Conservation (phyloP, 345 rosid species). For the Salix suchowensis region DNA sequence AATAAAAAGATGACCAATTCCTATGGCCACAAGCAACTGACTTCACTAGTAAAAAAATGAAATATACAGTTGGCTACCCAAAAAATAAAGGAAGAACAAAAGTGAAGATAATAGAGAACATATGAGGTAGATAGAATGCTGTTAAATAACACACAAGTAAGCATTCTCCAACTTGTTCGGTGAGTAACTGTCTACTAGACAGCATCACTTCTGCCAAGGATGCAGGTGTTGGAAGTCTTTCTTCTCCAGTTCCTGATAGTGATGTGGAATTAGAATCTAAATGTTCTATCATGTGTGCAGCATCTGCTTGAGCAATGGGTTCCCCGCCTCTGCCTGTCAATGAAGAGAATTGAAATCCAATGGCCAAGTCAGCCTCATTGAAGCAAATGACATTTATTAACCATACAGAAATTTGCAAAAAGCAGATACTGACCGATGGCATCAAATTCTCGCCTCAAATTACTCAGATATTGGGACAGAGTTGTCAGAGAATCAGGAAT, state of each 20-base stretch:
- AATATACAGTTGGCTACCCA: not conserved
- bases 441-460: constrained; percentile 44
- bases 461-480: constrained; percentile 53
- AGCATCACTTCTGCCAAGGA: constrained; percentile 56
- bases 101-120: not conserved
- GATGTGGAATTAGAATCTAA: constrained; percentile 32
- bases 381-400: not conserved
- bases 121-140: not conserved
- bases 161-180: constrained; percentile 54
- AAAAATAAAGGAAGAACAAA: not conserved
- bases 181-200: constrained; percentile 55
- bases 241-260: constrained; percentile 28
- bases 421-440: constrained; percentile 40
- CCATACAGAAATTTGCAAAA: not conserved
- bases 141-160: constrained; percentile 38
- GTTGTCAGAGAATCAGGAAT: constrained; percentile 67
- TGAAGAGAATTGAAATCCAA: constrained; percentile 11
- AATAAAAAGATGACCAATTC: not conserved
- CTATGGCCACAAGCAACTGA: not conserved
- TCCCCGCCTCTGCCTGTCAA: constrained; percentile 42
- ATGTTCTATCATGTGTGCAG: constrained; percentile 24
- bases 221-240: constrained; percentile 68
- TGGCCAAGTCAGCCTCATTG: constrained; percentile 7
- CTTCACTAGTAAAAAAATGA: not conserved
- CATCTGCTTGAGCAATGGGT: constrained; percentile 29